phyloP scores from a whole-genome alignment of 257 asterid genomes.

The Nyctanthes arbortristis region DNA sequence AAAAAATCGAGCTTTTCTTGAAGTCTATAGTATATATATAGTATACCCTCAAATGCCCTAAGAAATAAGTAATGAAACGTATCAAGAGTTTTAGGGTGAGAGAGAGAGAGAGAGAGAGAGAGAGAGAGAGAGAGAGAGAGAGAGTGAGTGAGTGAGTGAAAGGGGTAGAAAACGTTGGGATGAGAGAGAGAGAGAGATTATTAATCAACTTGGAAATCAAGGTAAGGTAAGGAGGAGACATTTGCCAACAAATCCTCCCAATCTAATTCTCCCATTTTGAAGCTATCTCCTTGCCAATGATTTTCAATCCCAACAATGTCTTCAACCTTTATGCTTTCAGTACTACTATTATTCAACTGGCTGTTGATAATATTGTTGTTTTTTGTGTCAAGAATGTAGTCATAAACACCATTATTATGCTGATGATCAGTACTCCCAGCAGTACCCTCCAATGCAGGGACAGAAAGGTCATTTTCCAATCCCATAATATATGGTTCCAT shows the following conservation, averaged over 20 bases:
- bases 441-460: slow-evolving; percentile 57
- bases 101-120: not conserved
- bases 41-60: too few relatives aligned
- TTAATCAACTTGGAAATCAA: slow-evolving; percentile 75
- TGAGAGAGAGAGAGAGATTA: slow-evolving; percentile 22
- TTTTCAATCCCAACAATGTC: slow-evolving; percentile 63
- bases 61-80: too few relatives aligned
- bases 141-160: too few relatives aligned
- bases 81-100: too few relatives aligned
- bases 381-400: slow-evolving; percentile 34
- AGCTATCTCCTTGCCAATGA: slow-evolving; percentile 75
- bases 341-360: slow-evolving; percentile 1
- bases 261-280: slow-evolving; percentile 81
- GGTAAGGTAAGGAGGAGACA: slow-evolving; percentile 82
- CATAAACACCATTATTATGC: slow-evolving; percentile 34
- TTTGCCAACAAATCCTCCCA: slow-evolving; percentile 99
- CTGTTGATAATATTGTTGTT: not conserved
- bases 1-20: too few relatives aligned
- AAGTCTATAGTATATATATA: too few relatives aligned
- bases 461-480: slow-evolving; percentile 64
- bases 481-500: slow-evolving; percentile 57
- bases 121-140: too few relatives aligned
- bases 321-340: slow-evolving; percentile 44
- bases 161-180: too few relatives aligned
- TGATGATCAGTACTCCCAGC: slow-evolving; percentile 28